Conservation (phyloP, 2,329 filamentous ascomycete species). For the Aspergillus pseudoterreus region DNA sequence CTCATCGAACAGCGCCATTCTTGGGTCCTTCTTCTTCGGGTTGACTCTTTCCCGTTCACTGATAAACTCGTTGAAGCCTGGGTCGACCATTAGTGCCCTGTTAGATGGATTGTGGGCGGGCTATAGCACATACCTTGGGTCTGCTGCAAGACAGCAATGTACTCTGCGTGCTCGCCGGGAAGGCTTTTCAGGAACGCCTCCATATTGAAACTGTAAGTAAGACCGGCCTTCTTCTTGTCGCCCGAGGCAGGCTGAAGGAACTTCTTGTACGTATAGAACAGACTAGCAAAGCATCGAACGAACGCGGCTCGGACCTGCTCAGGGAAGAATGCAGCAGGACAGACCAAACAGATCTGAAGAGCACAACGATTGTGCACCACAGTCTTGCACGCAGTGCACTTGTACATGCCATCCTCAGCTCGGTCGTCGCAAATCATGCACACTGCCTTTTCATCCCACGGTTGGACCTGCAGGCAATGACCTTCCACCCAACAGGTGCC, state of each 20-base stretch:
- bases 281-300: conserved; percentile 64
- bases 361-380: conserved; percentile 58
- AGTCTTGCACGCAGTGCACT: conserved; percentile 46
- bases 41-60: conserved; percentile 57
- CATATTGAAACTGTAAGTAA: conserved; percentile 64
- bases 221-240: conserved; percentile 60
- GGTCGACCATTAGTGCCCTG: background rate
- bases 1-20: conserved; percentile 61
- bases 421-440: conserved; percentile 52
- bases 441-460: conserved; percentile 40
- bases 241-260: conserved; percentile 57
- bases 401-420: conserved; percentile 56
- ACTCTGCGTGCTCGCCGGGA: conserved; percentile 61
- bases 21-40: conserved; percentile 50
- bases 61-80: conserved; percentile 62
- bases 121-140: conserved; percentile 52
- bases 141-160: conserved; percentile 60
- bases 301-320: conserved; percentile 66
- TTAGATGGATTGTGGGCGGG: background rate
- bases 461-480: conserved; percentile 45
- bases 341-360: conserved; percentile 59
- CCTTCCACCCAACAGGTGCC: conserved; percentile 46
- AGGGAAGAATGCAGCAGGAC: conserved; percentile 62
- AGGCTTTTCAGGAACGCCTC: conserved; percentile 63
- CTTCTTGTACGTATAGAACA: conserved; percentile 66